Percentiles rank a stretch among this genome's conserved stretches.
Evolutionary conservation across 2,329 filamentous ascomycete genomes (phyloP).

Genomic region (Talaromyces marneffei): DNA sequence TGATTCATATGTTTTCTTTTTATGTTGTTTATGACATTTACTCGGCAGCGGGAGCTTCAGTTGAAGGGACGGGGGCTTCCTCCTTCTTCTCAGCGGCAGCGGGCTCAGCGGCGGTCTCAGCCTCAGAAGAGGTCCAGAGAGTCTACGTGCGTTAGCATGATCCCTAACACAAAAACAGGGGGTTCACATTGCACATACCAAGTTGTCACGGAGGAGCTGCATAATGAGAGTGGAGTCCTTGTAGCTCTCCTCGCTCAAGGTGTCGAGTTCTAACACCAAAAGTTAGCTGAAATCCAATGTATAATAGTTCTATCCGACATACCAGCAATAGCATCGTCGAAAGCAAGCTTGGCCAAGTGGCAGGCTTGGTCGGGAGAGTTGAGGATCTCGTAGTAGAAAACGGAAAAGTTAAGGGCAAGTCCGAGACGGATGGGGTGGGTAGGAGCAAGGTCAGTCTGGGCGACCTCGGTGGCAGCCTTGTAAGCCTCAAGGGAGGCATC

Average conservation of each 20-base stretch:
- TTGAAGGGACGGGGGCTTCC: constrained; percentile 36
- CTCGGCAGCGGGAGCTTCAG: constrained; percentile 39
- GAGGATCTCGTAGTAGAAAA: constrained; percentile 99
- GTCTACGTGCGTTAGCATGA: constrained; percentile 55
- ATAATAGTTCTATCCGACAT: constrained; percentile 27
- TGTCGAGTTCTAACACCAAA: constrained; percentile 70
- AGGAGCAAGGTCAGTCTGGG: constrained; percentile 79
- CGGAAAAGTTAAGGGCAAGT: constrained; percentile 91
- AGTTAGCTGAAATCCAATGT: constrained; percentile 15
- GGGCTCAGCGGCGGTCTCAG: constrained; percentile 65
- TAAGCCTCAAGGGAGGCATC: constrained; percentile 95
- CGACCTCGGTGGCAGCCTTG: constrained; percentile 88
- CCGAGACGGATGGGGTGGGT: constrained; percentile 91
- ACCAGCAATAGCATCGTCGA: constrained; percentile 92
- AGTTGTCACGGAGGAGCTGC: constrained; percentile 95
- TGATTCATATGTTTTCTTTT: constrained; percentile 17
- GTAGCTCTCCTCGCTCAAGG: constrained; percentile 97
- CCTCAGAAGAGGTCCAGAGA: constrained; percentile 98
- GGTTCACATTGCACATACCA: constrained; percentile 54
- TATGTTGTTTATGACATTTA: constrained; percentile 32
- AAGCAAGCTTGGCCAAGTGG: constrained; percentile 93
- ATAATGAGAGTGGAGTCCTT: constrained; percentile 98
- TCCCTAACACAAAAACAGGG: not conserved
- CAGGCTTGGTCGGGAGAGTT: constrained; percentile 98
- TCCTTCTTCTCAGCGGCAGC: constrained; percentile 39